These are phyloP conservation scores for Pouteria campechiana DNA, from an alignment of 179 eudicot species.

Conservation along the genomic window DNA sequence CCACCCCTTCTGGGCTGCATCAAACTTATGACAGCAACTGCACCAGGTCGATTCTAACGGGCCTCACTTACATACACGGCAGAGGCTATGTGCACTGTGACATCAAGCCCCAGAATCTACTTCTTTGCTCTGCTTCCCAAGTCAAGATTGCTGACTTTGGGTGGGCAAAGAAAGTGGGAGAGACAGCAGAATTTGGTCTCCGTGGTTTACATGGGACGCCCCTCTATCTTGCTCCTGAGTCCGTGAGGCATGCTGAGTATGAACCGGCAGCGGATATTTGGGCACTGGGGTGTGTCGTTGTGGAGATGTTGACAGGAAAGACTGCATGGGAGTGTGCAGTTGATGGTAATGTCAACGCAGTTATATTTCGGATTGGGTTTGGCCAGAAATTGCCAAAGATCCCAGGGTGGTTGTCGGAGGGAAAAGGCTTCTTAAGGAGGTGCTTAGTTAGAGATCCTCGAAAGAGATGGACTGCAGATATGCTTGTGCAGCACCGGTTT, in stretches of 20 bases:
- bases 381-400: neutral
- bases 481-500: neutral
- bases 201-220: slow-evolving; percentile 21
- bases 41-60: slow-evolving; percentile 11
- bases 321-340: neutral
- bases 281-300: slow-evolving; percentile 30
- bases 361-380: neutral
- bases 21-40: slow-evolving; percentile 11
- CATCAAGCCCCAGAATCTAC: slow-evolving; percentile 25
- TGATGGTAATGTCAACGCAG: neutral
- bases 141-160: slow-evolving; percentile 25
- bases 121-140: slow-evolving; percentile 2
- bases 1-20: slow-evolving; percentile 7
- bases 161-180: slow-evolving; percentile 10
- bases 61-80: slow-evolving; percentile 13
- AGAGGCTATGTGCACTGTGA: slow-evolving; percentile 19
- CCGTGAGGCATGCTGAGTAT: slow-evolving; percentile 6
- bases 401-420: neutral
- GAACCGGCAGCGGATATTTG: slow-evolving; percentile 22
- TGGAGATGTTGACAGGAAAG: slow-evolving; percentile 29
- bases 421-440: neutral
- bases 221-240: slow-evolving; percentile 23
- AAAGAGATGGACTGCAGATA: neutral
- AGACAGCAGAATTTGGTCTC: slow-evolving; percentile 12
- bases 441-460: neutral